A percentile compares a stretch with the other conserved stretches of the same genome.
These are phyloP conservation scores for Dryas drummondii DNA, from an alignment of 306 rosid species.

Conservation along the genomic window DNA sequence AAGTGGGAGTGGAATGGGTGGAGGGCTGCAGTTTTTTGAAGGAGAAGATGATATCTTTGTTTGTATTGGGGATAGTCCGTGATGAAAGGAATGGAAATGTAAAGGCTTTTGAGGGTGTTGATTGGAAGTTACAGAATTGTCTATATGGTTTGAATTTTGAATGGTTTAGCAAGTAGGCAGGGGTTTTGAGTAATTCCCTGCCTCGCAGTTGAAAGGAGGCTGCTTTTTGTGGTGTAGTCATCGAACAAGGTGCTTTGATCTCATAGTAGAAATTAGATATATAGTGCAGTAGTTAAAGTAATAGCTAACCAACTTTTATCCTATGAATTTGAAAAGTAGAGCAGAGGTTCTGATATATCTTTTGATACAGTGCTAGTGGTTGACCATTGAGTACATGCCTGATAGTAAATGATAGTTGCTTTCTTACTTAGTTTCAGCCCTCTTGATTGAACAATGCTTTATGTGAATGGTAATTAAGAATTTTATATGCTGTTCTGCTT, in stretches of 20 bases:
- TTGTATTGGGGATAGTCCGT: slow-evolving; percentile 26
- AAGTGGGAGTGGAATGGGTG: slow-evolving; percentile 23
- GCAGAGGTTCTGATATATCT: neutral
- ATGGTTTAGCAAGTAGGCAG: neutral
- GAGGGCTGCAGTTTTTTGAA: slow-evolving; percentile 38
- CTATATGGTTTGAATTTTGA: neutral
- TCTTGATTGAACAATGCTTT: neutral
- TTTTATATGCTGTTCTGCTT: neutral
- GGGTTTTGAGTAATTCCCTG: neutral
- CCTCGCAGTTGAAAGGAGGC: neutral
- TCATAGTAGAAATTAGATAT: slow-evolving; percentile 1
- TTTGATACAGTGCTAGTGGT: neutral
- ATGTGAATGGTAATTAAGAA: neutral
- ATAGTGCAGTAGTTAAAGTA: slow-evolving; percentile 1
- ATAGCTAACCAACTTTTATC: neutral
- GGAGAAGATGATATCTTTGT: slow-evolving; percentile 48
- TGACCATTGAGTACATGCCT: neutral
- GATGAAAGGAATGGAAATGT: slow-evolving; percentile 16
- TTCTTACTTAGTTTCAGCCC: too few relatives aligned
- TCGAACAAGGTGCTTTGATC: slow-evolving; percentile 2
- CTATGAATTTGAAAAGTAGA: neutral
- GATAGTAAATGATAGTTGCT: slow-evolving; percentile 2
- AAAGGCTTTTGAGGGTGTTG: neutral
- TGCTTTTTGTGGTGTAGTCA: neutral
- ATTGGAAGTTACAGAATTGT: neutral